Conservation (phyloP, 2,329 filamentous ascomycete species). For the Aureobasidium sp. region DNA sequence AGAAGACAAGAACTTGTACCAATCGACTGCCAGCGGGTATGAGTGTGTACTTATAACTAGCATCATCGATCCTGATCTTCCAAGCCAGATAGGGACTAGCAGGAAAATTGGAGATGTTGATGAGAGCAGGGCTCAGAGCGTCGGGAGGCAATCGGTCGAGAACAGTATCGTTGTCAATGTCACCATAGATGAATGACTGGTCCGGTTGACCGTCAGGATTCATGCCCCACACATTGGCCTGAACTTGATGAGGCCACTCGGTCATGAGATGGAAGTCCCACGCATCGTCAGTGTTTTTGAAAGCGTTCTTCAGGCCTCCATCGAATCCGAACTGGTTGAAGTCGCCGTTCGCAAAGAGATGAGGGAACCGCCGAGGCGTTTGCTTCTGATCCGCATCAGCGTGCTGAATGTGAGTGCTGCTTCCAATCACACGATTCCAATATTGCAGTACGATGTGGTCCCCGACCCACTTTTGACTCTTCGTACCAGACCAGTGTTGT, state of each 20-base stretch:
- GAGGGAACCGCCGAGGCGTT: conserved; percentile 48
- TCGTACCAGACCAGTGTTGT: conserved; percentile 51
- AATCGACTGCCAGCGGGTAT: conserved; percentile 47
- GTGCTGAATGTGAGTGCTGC: conserved; percentile 53
- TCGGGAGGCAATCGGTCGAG: conserved; percentile 55
- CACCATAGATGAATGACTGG: conserved; percentile 50
- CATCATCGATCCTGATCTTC: conserved; percentile 49
- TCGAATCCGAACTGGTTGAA: conserved; percentile 60
- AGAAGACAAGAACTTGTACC: conserved; percentile 46
- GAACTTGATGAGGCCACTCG: conserved; percentile 55
- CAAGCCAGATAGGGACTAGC: conserved; percentile 49
- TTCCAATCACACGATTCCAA: conserved; percentile 51
- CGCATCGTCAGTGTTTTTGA: conserved; percentile 42
- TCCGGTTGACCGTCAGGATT: conserved; percentile 56
- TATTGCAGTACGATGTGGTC: conserved; percentile 58
- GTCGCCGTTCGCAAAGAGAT: conserved; percentile 53
- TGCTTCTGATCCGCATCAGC: conserved; percentile 39
- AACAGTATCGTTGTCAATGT: conserved; percentile 52
- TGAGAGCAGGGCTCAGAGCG: conserved; percentile 45
- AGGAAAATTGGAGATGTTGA: conserved; percentile 52
- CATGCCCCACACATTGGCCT: conserved; percentile 60
- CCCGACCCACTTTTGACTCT: conserved; percentile 49
- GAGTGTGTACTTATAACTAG: conserved; percentile 43
- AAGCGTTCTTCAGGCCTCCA: conserved; percentile 46
- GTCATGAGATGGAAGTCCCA: conserved; percentile 56